Evolutionary conservation across 257 asterid genomes (phyloP).

Genomic region (Lavandula angustifolia): DNA sequence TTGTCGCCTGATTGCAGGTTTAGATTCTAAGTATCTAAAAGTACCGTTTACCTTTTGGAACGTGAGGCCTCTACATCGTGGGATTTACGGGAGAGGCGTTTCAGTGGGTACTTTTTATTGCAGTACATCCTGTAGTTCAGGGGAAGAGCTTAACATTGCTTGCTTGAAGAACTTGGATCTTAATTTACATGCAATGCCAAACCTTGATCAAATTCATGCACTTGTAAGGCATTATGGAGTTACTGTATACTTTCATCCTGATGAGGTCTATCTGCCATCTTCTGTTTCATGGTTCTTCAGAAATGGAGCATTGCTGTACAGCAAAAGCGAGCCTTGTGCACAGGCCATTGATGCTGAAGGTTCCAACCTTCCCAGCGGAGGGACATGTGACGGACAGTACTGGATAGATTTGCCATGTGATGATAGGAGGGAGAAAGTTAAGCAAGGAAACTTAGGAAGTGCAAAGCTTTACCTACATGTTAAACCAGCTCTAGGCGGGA

Average conservation of each 20-base stretch:
- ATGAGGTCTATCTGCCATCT: slow-evolving; percentile 76
- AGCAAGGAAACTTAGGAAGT: slow-evolving; percentile 69
- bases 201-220: slow-evolving; percentile 68
- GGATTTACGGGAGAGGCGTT: slow-evolving; percentile 69
- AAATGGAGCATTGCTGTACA: slow-evolving; percentile 69
- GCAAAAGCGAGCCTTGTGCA: slow-evolving; percentile 37
- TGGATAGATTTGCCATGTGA: slow-evolving; percentile 86
- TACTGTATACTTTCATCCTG: slow-evolving; percentile 77
- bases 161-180: slow-evolving; percentile 75
- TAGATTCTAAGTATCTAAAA: slow-evolving; percentile 44
- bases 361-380: slow-evolving; percentile 75
- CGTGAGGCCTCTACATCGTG: slow-evolving; percentile 67
- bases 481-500: slow-evolving; percentile 88
- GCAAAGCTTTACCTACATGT: slow-evolving; percentile 79
- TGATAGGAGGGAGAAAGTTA: slow-evolving; percentile 44
- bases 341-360: slow-evolving; percentile 63
- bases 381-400: slow-evolving; percentile 67
- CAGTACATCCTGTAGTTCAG: slow-evolving; percentile 39
- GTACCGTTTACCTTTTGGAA: slow-evolving; percentile 56
- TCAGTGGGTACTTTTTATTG: slow-evolving; percentile 72
- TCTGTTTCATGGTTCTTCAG: slow-evolving; percentile 85
- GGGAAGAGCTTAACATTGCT: slow-evolving; percentile 49
- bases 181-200: slow-evolving; percentile 75
- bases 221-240: slow-evolving; percentile 80
- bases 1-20: slow-evolving; percentile 40